Evolutionary conservation across 495 filamentous ascomycete genomes (phyloP).

Genomic region (Aspergillus biplanus): DNA sequence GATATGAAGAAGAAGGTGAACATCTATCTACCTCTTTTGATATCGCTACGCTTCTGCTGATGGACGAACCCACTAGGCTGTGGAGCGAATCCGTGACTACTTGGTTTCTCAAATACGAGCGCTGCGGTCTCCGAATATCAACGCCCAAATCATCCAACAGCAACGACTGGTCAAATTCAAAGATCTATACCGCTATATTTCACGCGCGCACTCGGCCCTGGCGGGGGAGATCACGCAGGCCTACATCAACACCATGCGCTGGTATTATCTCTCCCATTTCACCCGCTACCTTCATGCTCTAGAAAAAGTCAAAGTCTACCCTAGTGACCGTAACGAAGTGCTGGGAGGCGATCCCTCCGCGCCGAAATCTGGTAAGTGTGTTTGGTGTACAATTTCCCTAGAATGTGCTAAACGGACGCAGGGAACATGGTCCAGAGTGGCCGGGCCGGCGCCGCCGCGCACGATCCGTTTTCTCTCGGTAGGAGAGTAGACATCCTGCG

Average conservation of each 20-base stretch:
- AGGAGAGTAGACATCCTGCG: slow-evolving; percentile 80
- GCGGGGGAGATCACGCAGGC: slow-evolving; percentile 89
- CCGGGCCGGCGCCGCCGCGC: slow-evolving; percentile 61
- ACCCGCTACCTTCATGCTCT: slow-evolving; percentile 83
- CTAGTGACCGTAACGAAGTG: slow-evolving; percentile 81
- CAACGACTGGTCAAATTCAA: slow-evolving; percentile 84
- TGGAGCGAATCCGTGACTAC: slow-evolving; percentile 92
- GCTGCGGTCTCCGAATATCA: slow-evolving; percentile 89
- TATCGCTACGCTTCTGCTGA: slow-evolving; percentile 19
- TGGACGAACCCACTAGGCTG: slow-evolving; percentile 56
- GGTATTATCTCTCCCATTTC: slow-evolving; percentile 95
- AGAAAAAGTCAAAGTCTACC: slow-evolving; percentile 80
- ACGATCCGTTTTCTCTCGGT: slow-evolving; percentile 88
- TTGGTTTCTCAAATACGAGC: slow-evolving; percentile 92
- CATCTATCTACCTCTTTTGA: slow-evolving; percentile 9
- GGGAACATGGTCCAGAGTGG: slow-evolving; percentile 38
- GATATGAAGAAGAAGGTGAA: slow-evolving; percentile 79
- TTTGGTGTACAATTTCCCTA: slow-evolving; percentile 18
- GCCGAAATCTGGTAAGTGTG: slow-evolving; percentile 55
- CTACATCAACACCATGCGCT: slow-evolving; percentile 98
- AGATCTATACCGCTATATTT: slow-evolving; percentile 83
- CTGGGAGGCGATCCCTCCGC: slow-evolving; percentile 76
- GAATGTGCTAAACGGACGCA: slow-evolving; percentile 21
- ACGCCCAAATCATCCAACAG: slow-evolving; percentile 94
- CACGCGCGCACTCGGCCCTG: slow-evolving; percentile 73